A percentile compares a stretch with the other conserved stretches of the same genome.
These are phyloP conservation scores for Emergomyces pasteurianus DNA, from an alignment of 2,329 filamentous ascomycete genomes.

Conservation along the genomic window DNA sequence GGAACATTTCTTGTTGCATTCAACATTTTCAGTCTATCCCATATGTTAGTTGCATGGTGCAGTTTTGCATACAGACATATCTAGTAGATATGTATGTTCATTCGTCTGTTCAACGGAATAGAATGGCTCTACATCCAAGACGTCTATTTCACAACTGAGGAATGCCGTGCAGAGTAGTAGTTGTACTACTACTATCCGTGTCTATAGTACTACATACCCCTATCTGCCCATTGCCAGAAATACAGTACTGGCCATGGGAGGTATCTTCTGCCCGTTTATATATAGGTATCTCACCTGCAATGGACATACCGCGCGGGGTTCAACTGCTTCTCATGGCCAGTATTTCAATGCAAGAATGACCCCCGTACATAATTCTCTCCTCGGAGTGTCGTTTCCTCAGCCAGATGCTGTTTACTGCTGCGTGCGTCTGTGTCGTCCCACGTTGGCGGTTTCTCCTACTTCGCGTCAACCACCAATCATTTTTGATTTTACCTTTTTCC, in stretches of 20 bases:
- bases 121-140: not conserved
- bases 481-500: not conserved
- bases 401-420: not conserved
- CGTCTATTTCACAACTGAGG: not conserved
- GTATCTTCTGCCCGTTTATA: not conserved
- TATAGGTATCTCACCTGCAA: not conserved
- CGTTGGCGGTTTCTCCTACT: not conserved
- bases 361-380: not conserved
- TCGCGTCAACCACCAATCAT: not conserved
- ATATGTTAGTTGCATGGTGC: not conserved
- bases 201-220: too few species aligned
- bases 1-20: too few species aligned
- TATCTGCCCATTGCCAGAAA: too few species aligned
- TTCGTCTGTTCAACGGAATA: not conserved
- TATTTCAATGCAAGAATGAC: not conserved
- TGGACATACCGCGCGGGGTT: too few species aligned
- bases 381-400: not conserved
- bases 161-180: too few species aligned
- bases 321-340: not conserved
- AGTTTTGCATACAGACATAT: not conserved
- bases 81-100: not conserved
- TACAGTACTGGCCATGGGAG: too few species aligned
- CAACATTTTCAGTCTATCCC: too few species aligned
- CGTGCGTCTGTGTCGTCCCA: not conserved
- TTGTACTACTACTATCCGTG: too few species aligned